phyloP scores from a whole-genome alignment of 352 stramenopile species.

The Hyphochytrium catenoides region DNA sequence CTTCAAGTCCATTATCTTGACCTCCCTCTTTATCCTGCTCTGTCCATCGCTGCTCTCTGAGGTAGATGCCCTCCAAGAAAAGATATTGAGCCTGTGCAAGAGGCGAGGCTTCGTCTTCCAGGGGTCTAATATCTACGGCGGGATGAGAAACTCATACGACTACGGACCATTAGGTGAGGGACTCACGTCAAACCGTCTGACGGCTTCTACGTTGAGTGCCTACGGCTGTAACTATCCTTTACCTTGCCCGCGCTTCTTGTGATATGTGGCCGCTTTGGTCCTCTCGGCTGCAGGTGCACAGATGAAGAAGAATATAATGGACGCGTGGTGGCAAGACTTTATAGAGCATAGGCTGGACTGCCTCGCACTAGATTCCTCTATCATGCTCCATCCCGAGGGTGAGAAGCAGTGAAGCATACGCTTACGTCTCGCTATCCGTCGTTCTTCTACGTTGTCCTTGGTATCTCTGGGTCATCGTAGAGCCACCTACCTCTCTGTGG shows the following conservation, averaged over 20 bases:
- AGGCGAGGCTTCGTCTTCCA: constrained; percentile 79
- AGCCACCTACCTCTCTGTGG: too few species aligned
- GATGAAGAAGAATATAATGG: constrained; percentile 95
- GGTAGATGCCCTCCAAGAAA: constrained; percentile 42
- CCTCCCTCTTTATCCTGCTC: too few species aligned
- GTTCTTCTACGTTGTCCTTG: background rate
- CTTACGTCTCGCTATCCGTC: background rate
- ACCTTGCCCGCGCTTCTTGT: constrained; percentile 14
- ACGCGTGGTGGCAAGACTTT: constrained; percentile 88
- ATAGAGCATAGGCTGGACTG: constrained; percentile 80
- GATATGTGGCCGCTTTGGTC: constrained; percentile 2
- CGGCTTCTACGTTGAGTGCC: too few species aligned
- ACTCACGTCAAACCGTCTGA: too few species aligned
- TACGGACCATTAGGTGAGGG: constrained; percentile 84
- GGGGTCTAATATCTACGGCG: constrained; percentile 89
- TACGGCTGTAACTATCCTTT: too few species aligned
- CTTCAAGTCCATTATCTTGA: too few species aligned
- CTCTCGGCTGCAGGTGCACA: constrained; percentile 26
- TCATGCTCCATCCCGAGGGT: constrained; percentile 75
- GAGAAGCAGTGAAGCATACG: background rate
- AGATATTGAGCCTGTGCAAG: constrained; percentile 50
- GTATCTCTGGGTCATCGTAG: too few species aligned
- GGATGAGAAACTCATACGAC: constrained; percentile 90
- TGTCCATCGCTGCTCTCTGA: too few species aligned
- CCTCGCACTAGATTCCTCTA: constrained; percentile 79